Conservation (phyloP, 805 yeast species). For the Cyberlindnera xishuangbannaensis region DNA sequence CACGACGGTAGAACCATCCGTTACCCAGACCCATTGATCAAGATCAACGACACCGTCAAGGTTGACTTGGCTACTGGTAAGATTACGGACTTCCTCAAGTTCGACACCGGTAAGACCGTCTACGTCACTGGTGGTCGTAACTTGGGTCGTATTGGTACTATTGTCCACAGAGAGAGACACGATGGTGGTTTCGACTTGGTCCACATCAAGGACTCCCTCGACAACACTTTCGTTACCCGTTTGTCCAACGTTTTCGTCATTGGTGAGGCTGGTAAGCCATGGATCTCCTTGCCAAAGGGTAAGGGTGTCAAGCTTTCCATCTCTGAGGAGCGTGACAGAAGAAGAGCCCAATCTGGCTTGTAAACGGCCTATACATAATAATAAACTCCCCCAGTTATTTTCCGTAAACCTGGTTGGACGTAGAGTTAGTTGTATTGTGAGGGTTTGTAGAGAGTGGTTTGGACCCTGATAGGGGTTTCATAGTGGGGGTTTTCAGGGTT, state of each 20-base stretch:
- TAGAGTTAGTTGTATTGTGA: no score
- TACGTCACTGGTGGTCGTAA: slow-evolving; percentile 98
- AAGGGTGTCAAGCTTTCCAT: slow-evolving; percentile 96
- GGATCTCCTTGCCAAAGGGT: slow-evolving; percentile 96
- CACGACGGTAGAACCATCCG: slow-evolving; percentile 99
- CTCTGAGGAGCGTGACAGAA: slow-evolving; percentile 98
- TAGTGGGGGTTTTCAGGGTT: no score
- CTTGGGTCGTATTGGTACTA: slow-evolving; percentile 97
- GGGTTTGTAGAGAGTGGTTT: no score
- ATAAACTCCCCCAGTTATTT: slow-evolving; percentile 7
- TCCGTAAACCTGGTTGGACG: slow-evolving; percentile 3
- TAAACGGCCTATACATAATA: slow-evolving; percentile 14
- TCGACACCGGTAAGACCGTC: slow-evolving; percentile 87
- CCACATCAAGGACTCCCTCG: slow-evolving; percentile 92
- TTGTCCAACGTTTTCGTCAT: slow-evolving; percentile 87
- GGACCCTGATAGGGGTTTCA: no score
- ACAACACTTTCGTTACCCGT: slow-evolving; percentile 95
- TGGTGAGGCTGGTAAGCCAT: slow-evolving; percentile 94
- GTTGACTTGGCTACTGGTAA: slow-evolving; percentile 95
- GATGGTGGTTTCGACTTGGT: slow-evolving; percentile 98
- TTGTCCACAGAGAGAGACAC: slow-evolving; percentile 94
- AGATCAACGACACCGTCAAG: slow-evolving; percentile 97
- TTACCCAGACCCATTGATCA: slow-evolving; percentile 97
- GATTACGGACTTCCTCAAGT: slow-evolving; percentile 81
- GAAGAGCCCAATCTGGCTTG: slow-evolving; percentile 63